Evolutionary conservation across 2,329 filamentous ascomycete species (phyloP), one percentile per base, ranked within the genome.

Genomic region (Ophiognomonia clavigignenti-juglandacearum): DNA sequence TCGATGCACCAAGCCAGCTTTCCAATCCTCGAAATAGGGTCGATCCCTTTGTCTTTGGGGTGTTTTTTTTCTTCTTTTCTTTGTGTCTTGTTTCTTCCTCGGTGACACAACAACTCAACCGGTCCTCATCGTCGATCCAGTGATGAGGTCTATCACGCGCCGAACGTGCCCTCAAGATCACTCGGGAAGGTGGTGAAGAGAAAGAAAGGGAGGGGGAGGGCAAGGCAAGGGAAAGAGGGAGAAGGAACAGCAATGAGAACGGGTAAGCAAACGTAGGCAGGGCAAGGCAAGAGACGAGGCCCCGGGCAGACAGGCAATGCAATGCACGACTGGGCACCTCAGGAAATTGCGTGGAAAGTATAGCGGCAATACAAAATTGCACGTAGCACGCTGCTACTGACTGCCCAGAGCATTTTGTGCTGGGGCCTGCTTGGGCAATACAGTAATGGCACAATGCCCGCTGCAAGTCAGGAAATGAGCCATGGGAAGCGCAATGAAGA

Each of bases 121-220:
- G 48, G 43, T 51, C 48, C 44, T 50, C 40, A 44, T 47, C 27
- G 37, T 47, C 43, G 40, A 47, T 36, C 38, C 18, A 45, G 51
- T 47, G 47, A 51, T 47, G 51, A 53, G 51, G 51, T 40, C 41
- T 39, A 47, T 44, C 51, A 53, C 51, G 51, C 38, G 42, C 38
- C 29, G 19, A 45, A 53, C 51, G 51, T 51, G 51, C 51, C 47
- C 31, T 51, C 51, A 34, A 37, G 51, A 51, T 53, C 51, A 51
- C 47, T 50, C 31, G 38, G 37, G 40, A 31, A 39, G 50, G 43
- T 45, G 34, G 43, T 29, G 35, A 38, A 31, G 16, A 36, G 22
- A 22, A 31, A 32, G 23, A 27, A 10, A 32, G 19, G 36, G 44
- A 14, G 39, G n/a, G 36, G 26, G 37, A 22, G 32, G 20, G 26